Base-by-base conservation (phyloP, 768 basidiomycete genomes). In the Auriscalpium microsporum region DNA sequence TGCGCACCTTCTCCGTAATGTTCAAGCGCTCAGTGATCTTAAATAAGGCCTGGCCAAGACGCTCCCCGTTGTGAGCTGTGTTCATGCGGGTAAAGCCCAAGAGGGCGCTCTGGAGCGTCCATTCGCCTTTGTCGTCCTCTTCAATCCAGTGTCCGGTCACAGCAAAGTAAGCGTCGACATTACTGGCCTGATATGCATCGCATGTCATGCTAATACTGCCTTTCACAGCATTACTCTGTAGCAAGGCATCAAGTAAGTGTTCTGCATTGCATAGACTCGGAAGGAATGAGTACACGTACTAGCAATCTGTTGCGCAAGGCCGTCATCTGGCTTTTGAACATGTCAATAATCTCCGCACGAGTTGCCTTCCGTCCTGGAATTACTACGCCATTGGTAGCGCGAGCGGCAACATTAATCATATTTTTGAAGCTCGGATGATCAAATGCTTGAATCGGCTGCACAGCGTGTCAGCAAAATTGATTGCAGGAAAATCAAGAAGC, bases 141-240 rank as follows among this genome's bases (percentile, higher is more conserved):
- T 73, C 69, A 45, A 73, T 70, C 72, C 74, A 76, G 50, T 73
- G 71, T 0, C 65, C 71, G 0, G 69, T 76, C 5, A 72, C 68
- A 0, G 67, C 73, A 58, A 72, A 72, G 59, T 76, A 77, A 1
- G 61, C 67, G 59, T 75, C 72, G 1, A 58, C 56, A 56, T 71
- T 74, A 9, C 37, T 50, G 2, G 74, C 74, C 48, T 72, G 72
- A 75, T 73, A 75, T 13, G 65, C 71, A 60, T 76, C 69, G 58
- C 71, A 71, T 4, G 72, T 76, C 8, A 70, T 19, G 42, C 60
- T 69, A 38, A 72, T 63, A 8, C 50, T n/a, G 4, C 70, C 71
- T 8, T 37, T 54, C 10, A 67, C 65, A 2, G 40, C 49, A 0
- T 53, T 46, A 45, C 64, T 59, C 17, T 54, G 56, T 61, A 4